Evolutionary conservation across 306 rosid species (phyloP).

Genomic region (Medicago lupulina): DNA sequence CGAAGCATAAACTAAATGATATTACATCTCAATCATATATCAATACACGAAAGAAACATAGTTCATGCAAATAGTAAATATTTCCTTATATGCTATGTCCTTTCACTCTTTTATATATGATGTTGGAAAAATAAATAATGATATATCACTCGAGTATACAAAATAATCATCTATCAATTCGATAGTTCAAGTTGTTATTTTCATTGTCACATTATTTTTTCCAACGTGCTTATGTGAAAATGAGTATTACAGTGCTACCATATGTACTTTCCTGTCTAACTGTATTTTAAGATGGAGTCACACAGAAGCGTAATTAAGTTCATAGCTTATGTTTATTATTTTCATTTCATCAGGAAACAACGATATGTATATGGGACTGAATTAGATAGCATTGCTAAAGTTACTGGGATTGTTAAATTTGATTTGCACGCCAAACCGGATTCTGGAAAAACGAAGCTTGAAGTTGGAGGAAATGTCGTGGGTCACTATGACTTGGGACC

Average conservation of each 20-base stretch:
- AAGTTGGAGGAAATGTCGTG: constrained; percentile 85
- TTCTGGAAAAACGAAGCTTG: constrained; percentile 63
- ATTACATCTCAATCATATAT: background rate
- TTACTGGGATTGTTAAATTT: constrained; percentile 79
- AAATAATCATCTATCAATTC: background rate
- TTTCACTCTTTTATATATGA: background rate
- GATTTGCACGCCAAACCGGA: constrained; percentile 84
- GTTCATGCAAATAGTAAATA: background rate
- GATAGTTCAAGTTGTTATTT: background rate
- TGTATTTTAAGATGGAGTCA: background rate
- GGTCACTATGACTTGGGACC: constrained; percentile 89
- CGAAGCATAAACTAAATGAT: background rate
- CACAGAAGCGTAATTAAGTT: background rate
- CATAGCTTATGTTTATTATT: background rate
- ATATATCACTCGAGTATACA: background rate
- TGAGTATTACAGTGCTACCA: background rate
- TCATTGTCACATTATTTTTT: background rate
- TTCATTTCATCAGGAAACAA: constrained; percentile 66
- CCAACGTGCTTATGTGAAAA: background rate
- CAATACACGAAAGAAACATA: background rate
- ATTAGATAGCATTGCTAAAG: constrained; percentile 74
- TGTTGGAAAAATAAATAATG: too few relatives aligned
- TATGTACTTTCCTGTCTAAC: background rate
- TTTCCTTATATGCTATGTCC: background rate
- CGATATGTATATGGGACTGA: constrained; percentile 80